Conservation (phyloP, 192 early-diverging fungal genomes). For the Dimargaris cristalligena region DNA sequence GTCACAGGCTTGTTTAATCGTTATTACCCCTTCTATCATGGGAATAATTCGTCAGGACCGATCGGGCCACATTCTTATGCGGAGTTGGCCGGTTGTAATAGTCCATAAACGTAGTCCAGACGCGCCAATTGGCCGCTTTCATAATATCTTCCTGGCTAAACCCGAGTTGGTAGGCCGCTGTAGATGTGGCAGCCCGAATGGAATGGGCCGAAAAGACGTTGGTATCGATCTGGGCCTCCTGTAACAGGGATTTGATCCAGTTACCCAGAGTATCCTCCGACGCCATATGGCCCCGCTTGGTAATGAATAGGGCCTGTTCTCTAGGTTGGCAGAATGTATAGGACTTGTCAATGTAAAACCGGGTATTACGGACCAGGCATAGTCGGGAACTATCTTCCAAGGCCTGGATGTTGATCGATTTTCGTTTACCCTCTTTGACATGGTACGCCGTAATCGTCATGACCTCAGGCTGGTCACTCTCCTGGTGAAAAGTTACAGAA, state of each 20-base stretch:
- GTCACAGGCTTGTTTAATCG: too few relatives aligned
- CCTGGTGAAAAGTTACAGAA: neutral
- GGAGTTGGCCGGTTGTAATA: too few relatives aligned
- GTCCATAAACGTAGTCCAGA: too few relatives aligned
- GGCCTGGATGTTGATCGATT: neutral
- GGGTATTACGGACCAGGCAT: neutral
- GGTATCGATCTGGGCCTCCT: neutral
- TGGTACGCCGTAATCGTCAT: neutral
- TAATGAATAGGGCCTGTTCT: neutral
- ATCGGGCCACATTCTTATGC: too few relatives aligned
- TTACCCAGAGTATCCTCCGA: neutral
- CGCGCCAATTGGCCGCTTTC: neutral
- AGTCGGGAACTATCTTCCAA: neutral
- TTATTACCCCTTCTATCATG: too few relatives aligned
- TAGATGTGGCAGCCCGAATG: conserved; percentile 2
- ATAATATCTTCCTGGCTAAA: neutral
- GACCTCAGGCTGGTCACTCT: neutral
- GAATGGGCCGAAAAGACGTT: neutral
- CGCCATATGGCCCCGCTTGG: neutral
- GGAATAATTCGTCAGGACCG: too few relatives aligned
- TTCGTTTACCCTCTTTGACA: neutral
- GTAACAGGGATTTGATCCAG: neutral
- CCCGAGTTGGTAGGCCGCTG: neutral
- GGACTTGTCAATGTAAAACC: neutral
- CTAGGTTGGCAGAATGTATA: neutral